phyloP scores from a whole-genome alignment of 192 early-diverging fungal genomes.

The Mortierella alpina region DNA sequence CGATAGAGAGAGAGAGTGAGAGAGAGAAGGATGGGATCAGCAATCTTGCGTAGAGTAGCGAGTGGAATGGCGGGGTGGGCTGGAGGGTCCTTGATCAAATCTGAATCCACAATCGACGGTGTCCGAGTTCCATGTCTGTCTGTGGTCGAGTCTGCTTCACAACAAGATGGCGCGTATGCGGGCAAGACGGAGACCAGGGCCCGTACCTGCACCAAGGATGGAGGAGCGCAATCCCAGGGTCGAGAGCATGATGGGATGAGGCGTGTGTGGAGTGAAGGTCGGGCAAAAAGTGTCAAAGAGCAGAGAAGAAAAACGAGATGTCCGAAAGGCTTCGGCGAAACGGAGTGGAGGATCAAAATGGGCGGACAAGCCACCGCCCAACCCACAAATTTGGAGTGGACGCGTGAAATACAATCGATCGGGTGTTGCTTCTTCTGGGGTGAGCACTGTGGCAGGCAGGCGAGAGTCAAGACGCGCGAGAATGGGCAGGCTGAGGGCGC shows the following conservation, averaged over 20 bases:
- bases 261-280: conserved; percentile 5
- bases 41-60: neutral
- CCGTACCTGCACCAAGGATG: conserved; percentile 33
- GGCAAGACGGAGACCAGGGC: neutral
- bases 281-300: neutral
- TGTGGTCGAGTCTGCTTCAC: too few species aligned
- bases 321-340: neutral
- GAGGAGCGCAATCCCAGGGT: conserved; percentile 49
- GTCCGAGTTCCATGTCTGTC: neutral
- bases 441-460: too few species aligned
- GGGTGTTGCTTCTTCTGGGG: too few species aligned
- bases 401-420: too few species aligned
- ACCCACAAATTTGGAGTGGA: too few species aligned
- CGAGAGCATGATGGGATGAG: conserved; percentile 32
- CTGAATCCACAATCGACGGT: neutral
- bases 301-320: neutral
- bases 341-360: too few species aligned
- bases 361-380: neutral
- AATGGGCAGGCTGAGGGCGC: too few species aligned
- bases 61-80: neutral
- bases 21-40: neutral
- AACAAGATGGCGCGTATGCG: too few species aligned
- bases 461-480: too few species aligned
- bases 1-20: neutral
- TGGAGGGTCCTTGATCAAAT: neutral